phyloP scores from a whole-genome alignment of 2,329 filamentous ascomycete genomes.

The Exophiala bonariae region DNA sequence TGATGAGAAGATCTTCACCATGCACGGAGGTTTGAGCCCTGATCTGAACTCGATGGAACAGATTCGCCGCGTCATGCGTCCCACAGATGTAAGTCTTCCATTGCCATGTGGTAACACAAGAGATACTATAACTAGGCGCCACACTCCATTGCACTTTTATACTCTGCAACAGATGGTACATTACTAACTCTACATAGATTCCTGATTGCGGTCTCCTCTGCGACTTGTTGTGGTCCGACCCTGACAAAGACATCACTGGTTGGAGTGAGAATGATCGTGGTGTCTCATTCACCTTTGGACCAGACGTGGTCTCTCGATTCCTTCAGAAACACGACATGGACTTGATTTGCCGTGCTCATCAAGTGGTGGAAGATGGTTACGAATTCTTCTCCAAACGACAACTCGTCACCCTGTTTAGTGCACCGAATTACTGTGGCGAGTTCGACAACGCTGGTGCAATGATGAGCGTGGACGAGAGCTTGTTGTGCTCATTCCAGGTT shows the following conservation, averaged over 20 bases:
- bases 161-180: not conserved
- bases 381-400: conserved; percentile 99
- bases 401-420: conserved; percentile 94
- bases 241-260: conserved; percentile 97
- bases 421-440: conserved; percentile 98
- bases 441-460: conserved; percentile 99
- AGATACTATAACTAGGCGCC: not conserved
- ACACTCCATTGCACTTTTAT: not conserved
- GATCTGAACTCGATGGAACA: conserved; percentile 99
- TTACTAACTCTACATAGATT: conserved; percentile 62
- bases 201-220: conserved; percentile 96
- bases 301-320: conserved; percentile 95
- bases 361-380: conserved; percentile 98
- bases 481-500: conserved; percentile 99
- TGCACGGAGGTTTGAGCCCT: conserved; percentile 96
- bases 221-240: conserved; percentile 97
- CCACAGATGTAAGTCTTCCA: conserved; percentile 82
- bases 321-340: conserved; percentile 99
- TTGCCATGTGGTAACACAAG: not conserved
- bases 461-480: conserved; percentile 99
- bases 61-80: conserved; percentile 97
- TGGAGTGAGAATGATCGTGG: conserved; percentile 99
- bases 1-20: conserved; percentile 99
- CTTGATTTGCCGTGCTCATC: conserved; percentile 95
- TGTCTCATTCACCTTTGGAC: conserved; percentile 97